Evolutionary conservation across 176 grass and related monocot species (phyloP), one percentile per base, ranked within the genome.

Genomic region (Oryza longistaminata): DNA sequence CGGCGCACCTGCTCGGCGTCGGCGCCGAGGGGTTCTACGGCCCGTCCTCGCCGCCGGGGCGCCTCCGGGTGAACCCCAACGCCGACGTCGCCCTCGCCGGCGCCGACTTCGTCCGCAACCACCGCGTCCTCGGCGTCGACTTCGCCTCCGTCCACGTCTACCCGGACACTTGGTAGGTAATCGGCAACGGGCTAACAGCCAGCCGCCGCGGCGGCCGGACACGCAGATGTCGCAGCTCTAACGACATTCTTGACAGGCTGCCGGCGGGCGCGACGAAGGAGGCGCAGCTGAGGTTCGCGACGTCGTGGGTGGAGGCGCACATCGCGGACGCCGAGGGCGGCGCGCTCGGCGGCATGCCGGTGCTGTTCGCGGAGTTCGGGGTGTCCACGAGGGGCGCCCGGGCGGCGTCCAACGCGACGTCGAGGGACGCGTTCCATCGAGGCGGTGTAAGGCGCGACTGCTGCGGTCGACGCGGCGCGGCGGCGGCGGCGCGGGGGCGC

Each of bases 11-110:
- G 37, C 76, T 95, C 31, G 85, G 75, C n/a, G 90, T 88, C 16
- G 90, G 90, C 67, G 15, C 76, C 0, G 93, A 95, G 76, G 93
- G 93, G 15, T 95, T 95, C 85, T 95, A 95, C 24, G 88, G 93
- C 13, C 72, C 74, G 37, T 90, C 93, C 14, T 88, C 93, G 27
- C 70, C 86, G 67, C 53, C 55, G 55, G 55, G 64, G 2, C 79
- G 85, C 16, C 50, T 87, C 5, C 76, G 49, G 34, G 35, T 83
- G 24, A 95, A 95, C 19, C 93, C 93, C 5, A 92, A 91, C 78
- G 16, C 88, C 44, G 68, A 71, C 2, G 86, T 86, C 25, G 80
- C 76, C 29, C 67, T 89, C 77, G 67, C 87, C 22, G 93, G 93
- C 64, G 52, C 90, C 12, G 93, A 95, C 72, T 95, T 95, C 80